phyloP scores from a whole-genome alignment of 208 protist species.

The Trypanosoma cruzi region DNA sequence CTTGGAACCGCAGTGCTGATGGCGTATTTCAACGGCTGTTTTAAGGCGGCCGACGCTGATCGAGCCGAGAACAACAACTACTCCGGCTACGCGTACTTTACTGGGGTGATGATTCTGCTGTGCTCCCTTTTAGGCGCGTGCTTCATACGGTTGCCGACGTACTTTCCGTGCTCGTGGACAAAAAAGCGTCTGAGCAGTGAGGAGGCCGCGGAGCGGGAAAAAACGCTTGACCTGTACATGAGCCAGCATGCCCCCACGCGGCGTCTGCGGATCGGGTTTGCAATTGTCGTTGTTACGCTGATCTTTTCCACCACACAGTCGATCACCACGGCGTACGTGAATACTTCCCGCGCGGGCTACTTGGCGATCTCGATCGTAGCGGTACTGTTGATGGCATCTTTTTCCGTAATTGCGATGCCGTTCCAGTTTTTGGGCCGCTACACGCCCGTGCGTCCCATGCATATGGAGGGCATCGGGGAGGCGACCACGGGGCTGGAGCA shows the following conservation, averaged over 20 bases:
- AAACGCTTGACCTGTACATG: too few relatives aligned
- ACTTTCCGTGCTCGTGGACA: too few relatives aligned
- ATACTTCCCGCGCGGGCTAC: too few relatives aligned
- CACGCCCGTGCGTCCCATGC: too few relatives aligned
- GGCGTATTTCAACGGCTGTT: conserved; percentile 83
- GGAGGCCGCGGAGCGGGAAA: too few relatives aligned
- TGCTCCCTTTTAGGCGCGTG: conserved; percentile 36
- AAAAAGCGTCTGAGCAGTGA: too few relatives aligned
- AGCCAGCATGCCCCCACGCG: conserved; percentile 34
- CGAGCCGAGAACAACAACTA: conserved; percentile 45
- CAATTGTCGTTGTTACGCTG: conserved; percentile 40
- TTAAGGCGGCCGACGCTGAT: conserved; percentile 31
- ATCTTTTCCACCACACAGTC: conserved; percentile 59
- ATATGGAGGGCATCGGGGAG: too few relatives aligned
- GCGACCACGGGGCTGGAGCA: too few relatives aligned
- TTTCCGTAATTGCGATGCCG: too few relatives aligned
- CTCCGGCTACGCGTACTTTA: conserved; percentile 65
- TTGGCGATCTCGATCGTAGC: conserved; percentile 49
- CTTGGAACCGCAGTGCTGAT: conserved; percentile 75
- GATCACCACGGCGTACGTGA: conserved; percentile 52
- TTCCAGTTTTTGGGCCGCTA: too few relatives aligned
- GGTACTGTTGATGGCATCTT: conserved; percentile 44
- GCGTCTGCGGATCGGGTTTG: conserved; percentile 61
- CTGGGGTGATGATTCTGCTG: conserved; percentile 42
- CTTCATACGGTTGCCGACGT: too few relatives aligned